A percentile compares a stretch with the other conserved stretches of the same genome.
phyloP scores from a whole-genome alignment of 768 basidiomycete genomes.

The Clitopilus hobsonii region DNA sequence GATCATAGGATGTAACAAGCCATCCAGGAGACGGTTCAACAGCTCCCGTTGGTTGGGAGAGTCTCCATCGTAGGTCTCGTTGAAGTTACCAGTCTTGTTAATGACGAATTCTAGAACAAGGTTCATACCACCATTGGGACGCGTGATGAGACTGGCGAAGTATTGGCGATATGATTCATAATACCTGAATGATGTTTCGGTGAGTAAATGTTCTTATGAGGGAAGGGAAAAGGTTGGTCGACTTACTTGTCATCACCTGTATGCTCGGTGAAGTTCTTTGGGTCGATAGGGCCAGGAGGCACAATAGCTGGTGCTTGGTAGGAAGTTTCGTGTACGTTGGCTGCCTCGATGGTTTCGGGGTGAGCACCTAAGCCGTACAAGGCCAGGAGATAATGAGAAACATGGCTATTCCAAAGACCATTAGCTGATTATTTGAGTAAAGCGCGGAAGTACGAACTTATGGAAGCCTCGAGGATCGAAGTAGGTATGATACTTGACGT shows the following conservation, averaged over 20 bases:
- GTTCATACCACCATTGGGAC: constrained; percentile 33
- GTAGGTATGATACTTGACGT: constrained; percentile 42
- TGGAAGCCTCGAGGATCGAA: constrained; percentile 42
- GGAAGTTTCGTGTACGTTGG: constrained; percentile 24
- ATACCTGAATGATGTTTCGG: constrained; percentile 31
- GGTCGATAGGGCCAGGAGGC: constrained; percentile 38
- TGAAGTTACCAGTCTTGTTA: constrained; percentile 37
- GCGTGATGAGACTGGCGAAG: constrained; percentile 36
- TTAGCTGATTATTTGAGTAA: constrained; percentile 11
- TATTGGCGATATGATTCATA: constrained; percentile 49
- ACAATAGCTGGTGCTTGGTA: constrained; percentile 27
- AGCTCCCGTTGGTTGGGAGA: constrained; percentile 14
- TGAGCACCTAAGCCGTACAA: constrained; percentile 20
- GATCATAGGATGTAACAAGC: constrained; percentile 61
- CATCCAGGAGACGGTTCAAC: constrained; percentile 49
- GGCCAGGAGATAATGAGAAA: constrained; percentile 19
- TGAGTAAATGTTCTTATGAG: not conserved
- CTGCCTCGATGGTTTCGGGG: constrained; percentile 23
- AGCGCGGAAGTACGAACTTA: constrained; percentile 33
- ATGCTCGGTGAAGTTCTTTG: constrained; percentile 43
- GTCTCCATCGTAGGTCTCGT: constrained; percentile 12
- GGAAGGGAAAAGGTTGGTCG: not conserved
- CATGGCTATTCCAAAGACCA: constrained; percentile 13
- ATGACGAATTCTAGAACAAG: constrained; percentile 37
- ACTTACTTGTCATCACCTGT: constrained; percentile 51